Evolutionary conservation across 257 asterid genomes (phyloP).

Genomic region (Lithospermum erythrorhizon): DNA sequence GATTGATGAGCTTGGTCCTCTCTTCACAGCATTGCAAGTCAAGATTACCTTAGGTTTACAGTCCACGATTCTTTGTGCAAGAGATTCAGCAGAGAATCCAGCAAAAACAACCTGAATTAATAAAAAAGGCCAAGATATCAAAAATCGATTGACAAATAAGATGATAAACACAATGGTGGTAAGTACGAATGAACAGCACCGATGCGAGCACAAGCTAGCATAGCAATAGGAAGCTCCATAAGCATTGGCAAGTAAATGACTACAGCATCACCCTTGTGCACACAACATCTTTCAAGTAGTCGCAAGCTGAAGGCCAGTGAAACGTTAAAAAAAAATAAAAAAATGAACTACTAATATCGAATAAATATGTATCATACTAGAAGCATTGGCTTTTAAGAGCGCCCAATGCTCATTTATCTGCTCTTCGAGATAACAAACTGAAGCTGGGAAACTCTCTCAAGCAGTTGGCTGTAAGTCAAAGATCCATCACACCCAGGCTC

Average conservation of each 20-base stretch:
- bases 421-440: neutral
- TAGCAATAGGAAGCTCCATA: slow-evolving; percentile 90
- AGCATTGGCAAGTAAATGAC: slow-evolving; percentile 93
- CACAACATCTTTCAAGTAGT: slow-evolving; percentile 81
- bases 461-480: slow-evolving; percentile 75
- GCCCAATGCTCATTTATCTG: neutral
- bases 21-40: slow-evolving; percentile 87
- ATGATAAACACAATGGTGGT: neutral
- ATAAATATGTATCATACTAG: neutral
- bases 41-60: slow-evolving; percentile 85
- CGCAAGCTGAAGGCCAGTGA: slow-evolving; percentile 49
- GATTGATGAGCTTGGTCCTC: slow-evolving; percentile 86
- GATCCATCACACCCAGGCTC: slow-evolving; percentile 57
- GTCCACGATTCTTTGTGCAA: slow-evolving; percentile 80
- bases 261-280: slow-evolving; percentile 81
- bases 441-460: slow-evolving; percentile 86
- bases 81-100: slow-evolving; percentile 90
- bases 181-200: slow-evolving; percentile 95
- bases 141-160: slow-evolving; percentile 3
- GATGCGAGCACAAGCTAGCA: slow-evolving; percentile 98
- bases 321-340: neutral
- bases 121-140: slow-evolving; percentile 1
- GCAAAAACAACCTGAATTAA: slow-evolving; percentile 84
- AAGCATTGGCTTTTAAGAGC: neutral
- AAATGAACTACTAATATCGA: neutral